Evolutionary conservation across 768 basidiomycete genomes (phyloP), one percentile per base, ranked within the genome.

Genomic region (Leccinellum rugosiceps): DNA sequence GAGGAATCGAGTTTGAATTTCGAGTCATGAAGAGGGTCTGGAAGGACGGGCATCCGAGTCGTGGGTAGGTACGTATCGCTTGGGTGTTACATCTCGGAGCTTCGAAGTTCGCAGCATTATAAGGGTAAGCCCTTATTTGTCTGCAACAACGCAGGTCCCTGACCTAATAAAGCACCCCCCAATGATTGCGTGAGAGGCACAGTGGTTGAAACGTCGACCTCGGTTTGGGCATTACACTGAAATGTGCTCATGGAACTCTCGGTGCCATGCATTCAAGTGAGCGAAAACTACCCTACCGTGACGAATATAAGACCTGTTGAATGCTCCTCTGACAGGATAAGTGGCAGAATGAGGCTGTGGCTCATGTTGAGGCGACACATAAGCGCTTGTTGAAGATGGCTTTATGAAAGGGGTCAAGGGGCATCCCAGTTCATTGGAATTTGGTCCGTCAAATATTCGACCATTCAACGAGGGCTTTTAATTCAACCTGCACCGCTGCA

Each of bases 1-100:
- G 71, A 68, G 0, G 68, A 30, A 45, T 75, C 63, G 28, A 74
- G 69, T 1, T 13, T 58, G 52, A 70, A 70, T 2, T 30, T 50
- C 1, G 47, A 13, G 2, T 23, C 0, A 0, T 43, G 0, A 52
- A 68, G 61, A 3, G 69, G 62, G n/a, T 6, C 45, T 5, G 14
- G 0, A 21, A 67, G 53, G 55, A 57, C 58, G 32, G 66, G 66
- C 66, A 65, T 38, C 17, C 38, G 38, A 38, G n/a, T 67, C n/a
- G 19, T 46, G 26, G 34, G 25, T 26, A 38, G 38, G 50, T 17
- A 15, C 48, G 9, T 6, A 6, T 30, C 21, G 45, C 11, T 32
- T 5, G 15, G 23, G 3, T 28, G 30, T 6, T 43, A n/a, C 28
- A 31, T 34, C 41, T 8, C 30, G 21, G 17, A 30, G 17, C 2